These are phyloP conservation scores for Cicer pinnatifidum DNA, from an alignment of 306 rosid genomes.

Conservation along the genomic window DNA sequence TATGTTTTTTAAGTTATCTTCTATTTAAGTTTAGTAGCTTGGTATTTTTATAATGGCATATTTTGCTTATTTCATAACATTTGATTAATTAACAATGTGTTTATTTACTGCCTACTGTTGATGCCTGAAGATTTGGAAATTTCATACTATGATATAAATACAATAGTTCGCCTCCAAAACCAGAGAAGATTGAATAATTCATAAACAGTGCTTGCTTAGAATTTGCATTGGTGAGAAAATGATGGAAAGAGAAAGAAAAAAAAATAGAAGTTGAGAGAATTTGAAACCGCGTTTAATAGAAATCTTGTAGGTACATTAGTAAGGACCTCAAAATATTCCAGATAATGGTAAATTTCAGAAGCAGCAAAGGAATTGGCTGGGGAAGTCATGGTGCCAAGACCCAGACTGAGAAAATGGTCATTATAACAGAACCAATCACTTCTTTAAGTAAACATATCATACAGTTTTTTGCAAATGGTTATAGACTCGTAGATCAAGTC, in stretches of 20 bases:
- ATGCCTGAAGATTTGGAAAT: neutral
- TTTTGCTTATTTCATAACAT: neutral
- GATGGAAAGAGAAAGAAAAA: neutral
- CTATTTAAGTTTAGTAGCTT: constrained; percentile 21
- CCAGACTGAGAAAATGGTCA: too few relatives aligned
- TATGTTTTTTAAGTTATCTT: constrained; percentile 38
- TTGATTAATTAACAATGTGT: neutral
- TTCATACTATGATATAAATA: too few relatives aligned
- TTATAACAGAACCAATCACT: too few relatives aligned
- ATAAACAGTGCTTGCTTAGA: neutral
- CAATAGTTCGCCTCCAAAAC: neutral
- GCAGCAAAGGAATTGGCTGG: too few relatives aligned
- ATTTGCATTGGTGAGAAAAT: neutral
- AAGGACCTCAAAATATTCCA: neutral
- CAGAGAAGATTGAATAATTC: neutral
- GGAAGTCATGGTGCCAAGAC: too few relatives aligned
- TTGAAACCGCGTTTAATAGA: neutral
- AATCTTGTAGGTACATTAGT: neutral
- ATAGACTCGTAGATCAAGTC: too few relatives aligned
- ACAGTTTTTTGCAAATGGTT: too few relatives aligned
- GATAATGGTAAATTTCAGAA: too few relatives aligned
- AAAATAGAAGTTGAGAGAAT: neutral
- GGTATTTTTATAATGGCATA: constrained; percentile 14
- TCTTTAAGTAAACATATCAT: too few relatives aligned
- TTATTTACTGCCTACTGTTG: constrained; percentile 7